Percentiles rank a stretch among this genome's conserved stretches.
These are phyloP conservation scores for Naganishia kalamii DNA, from an alignment of 768 basidiomycete species.

Conservation along the genomic window DNA sequence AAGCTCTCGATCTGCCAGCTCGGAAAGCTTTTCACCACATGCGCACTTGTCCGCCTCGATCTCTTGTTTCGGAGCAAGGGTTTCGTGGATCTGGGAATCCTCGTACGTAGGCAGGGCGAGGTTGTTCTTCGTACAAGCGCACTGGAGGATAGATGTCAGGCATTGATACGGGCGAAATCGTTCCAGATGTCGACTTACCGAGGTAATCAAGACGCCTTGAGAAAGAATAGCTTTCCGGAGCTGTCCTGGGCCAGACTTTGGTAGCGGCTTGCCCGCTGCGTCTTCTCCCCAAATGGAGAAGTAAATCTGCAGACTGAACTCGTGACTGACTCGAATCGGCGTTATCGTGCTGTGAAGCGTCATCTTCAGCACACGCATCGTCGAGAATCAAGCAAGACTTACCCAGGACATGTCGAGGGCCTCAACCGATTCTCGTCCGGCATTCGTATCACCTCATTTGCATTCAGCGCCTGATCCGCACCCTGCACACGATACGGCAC, in stretches of 20 bases:
- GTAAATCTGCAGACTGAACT: slow-evolving; percentile 36
- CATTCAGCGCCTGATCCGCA: slow-evolving; percentile 17
- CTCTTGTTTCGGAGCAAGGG: slow-evolving; percentile 13
- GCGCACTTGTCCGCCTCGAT: slow-evolving; percentile 23
- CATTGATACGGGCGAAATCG: not conserved
- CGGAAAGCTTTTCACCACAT: slow-evolving; percentile 22
- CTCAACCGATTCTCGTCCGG: slow-evolving; percentile 39
- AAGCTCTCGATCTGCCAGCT: slow-evolving; percentile 24
- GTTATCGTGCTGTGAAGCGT: slow-evolving; percentile 38
- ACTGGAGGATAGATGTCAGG: slow-evolving; percentile 1
- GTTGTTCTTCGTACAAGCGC: slow-evolving; percentile 20
- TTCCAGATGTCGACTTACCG: slow-evolving; percentile 29
- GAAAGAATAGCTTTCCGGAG: slow-evolving; percentile 36
- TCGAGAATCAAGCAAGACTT: slow-evolving; percentile 12
- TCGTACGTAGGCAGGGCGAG: slow-evolving; percentile 23
- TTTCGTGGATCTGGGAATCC: slow-evolving; percentile 13
- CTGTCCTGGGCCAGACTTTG: slow-evolving; percentile 39
- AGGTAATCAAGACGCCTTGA: slow-evolving; percentile 32
- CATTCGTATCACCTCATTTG: slow-evolving; percentile 26
- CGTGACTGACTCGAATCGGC: slow-evolving; percentile 41
- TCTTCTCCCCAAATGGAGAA: slow-evolving; percentile 39
- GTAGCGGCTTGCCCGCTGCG: slow-evolving; percentile 28
- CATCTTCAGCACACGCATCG: not conserved
- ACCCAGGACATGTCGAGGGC: slow-evolving; percentile 41
- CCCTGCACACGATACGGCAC: slow-evolving; percentile 25